Evolutionary conservation across 2,329 filamentous ascomycete species (phyloP).

Genomic region (Alternaria brassicae): DNA sequence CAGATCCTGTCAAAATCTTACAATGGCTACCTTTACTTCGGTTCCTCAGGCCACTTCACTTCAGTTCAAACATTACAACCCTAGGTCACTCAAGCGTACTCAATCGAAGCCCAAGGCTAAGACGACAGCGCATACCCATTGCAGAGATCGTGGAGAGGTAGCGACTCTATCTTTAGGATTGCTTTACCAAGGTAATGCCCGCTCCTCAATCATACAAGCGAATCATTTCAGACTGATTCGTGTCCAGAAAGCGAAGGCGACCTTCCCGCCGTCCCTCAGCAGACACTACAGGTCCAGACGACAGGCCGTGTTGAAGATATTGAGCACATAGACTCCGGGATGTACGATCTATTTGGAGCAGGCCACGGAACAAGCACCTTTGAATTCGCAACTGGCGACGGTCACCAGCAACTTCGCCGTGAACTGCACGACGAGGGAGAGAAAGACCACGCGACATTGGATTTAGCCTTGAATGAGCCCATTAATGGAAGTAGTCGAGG

Average conservation of each 20-base stretch:
- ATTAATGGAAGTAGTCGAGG: neutral
- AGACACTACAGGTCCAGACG: neutral
- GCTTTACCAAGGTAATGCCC: neutral
- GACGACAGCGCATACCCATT: neutral
- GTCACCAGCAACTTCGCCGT: neutral
- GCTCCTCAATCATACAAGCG: neutral
- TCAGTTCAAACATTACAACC: neutral
- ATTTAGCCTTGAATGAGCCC: neutral
- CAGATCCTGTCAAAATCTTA: constrained; percentile 1
- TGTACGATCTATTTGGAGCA: neutral
- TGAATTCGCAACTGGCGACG: neutral
- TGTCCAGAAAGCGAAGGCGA: neutral
- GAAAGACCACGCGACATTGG: neutral
- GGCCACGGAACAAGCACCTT: neutral
- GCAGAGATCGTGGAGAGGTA: neutral
- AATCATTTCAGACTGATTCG: neutral
- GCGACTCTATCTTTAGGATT: neutral
- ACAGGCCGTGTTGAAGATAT: neutral
- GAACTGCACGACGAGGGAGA: neutral
- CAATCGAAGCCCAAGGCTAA: constrained; percentile 2
- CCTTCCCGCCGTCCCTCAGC: neutral
- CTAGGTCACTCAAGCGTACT: neutral
- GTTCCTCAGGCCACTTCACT: neutral
- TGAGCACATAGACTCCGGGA: neutral
- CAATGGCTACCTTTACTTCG: constrained; percentile 7